Evolutionary conservation across 2,329 filamentous ascomycete genomes (phyloP).

Genomic region (Colletotrichum salicis): DNA sequence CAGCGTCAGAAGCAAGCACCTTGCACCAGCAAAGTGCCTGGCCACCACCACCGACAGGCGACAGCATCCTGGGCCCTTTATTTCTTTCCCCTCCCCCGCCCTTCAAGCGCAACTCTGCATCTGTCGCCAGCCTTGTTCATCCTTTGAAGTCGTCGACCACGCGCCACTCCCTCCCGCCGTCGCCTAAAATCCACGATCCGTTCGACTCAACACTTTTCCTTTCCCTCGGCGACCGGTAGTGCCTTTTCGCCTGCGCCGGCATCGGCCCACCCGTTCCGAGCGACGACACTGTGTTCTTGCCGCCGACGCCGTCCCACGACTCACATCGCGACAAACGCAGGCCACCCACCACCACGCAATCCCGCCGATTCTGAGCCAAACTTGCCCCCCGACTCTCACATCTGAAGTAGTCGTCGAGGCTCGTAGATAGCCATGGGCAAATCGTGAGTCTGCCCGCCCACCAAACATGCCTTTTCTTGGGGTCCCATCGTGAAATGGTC

Average conservation of each 20-base stretch:
- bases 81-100: constrained; percentile 32
- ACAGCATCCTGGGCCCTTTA: constrained; percentile 22
- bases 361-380: background rate
- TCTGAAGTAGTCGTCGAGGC: background rate
- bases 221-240: background rate
- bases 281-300: constrained; percentile 14
- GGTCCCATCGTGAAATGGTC: background rate
- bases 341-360: background rate
- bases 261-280: background rate
- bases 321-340: constrained; percentile 13
- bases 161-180: background rate
- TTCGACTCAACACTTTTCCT: background rate
- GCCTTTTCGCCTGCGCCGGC: background rate
- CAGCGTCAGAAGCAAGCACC: background rate
- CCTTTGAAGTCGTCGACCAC: background rate
- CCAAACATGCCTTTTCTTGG: background rate
- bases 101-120: constrained; percentile 1
- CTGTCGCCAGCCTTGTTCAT: constrained; percentile 20
- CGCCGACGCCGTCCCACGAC: background rate
- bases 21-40: background rate
- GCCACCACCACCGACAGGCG: background rate
- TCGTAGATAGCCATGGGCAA: constrained; percentile 53
- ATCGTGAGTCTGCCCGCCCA: constrained; percentile 50
- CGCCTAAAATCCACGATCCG: background rate
- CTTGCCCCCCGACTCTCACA: background rate